Base-by-base conservation (phyloP, 2,329 filamentous ascomycete genomes). In the Plectosphaerella plurivora region DNA sequence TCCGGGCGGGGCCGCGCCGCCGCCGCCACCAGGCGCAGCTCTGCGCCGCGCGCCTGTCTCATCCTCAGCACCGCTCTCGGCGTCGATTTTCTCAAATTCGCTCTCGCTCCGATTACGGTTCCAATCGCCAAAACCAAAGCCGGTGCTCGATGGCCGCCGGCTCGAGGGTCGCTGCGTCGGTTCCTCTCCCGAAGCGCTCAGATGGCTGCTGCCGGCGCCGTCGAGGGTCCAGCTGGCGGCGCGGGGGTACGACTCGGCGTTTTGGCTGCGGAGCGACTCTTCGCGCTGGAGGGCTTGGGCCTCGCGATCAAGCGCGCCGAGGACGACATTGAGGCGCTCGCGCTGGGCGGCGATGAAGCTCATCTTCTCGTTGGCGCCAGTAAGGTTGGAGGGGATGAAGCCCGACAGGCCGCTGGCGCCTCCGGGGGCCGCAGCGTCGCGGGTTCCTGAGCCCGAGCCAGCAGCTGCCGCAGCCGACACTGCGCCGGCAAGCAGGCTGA, bases 1-100 rank as follows among this genome's bases (percentile, higher is more conserved):
- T 25, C 59, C 53, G 47, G 16, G 57, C 60, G 37, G 58, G 57
- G 18, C 57, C 51, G 20, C 60, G 5, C 25, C 45, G 9, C 25
- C 24, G 4, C 22, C 22, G 22, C 22, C n/a, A 3, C 11, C n/a
- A 3, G 35, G 24, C 4, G 24, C 47, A n/a, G 47, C 53, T 49
- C 66, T 68, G 55, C 64, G 64, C 51, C 68, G 64, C 24, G 71
- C 62, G 10, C 61, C 74, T 33, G 73, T 75, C 45, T 82, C 81
- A 15, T 63, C 60, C 63, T 82, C 84, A 24, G 73, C 73, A 10
- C 78, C 79, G 62, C 84, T 87, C 64, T 92, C 88, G 35, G 86
- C 84, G 56, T 94, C 88, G 59, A 95, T 89, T 66, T 90, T 89
- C 64, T 96, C 91, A 64, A 97, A 97, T 61, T 96, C 93, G 18